Evolutionary conservation across 2,329 filamentous ascomycete genomes (phyloP), one percentile per base, ranked within the genome.

Genomic region (Penicillium freii): DNA sequence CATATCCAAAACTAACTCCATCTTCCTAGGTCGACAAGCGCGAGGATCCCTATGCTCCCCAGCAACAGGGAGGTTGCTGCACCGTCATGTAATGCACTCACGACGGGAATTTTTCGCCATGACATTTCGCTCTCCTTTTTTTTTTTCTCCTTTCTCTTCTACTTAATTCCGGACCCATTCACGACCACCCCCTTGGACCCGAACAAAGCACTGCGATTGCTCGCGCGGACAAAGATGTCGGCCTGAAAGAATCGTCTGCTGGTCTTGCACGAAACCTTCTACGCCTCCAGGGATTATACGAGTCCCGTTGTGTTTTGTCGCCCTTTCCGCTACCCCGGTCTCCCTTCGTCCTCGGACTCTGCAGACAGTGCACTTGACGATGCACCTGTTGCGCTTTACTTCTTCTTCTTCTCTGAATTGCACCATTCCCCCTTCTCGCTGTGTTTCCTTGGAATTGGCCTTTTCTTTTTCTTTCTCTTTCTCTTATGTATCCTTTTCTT

Each of bases 1-100:
- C 25, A 9, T 19, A 52, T 51, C 43, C 44, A 13, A 25, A 40
- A 53, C 63, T 66, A 58, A 64, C 62, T 34, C 34, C 45, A 25
- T 34, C 33, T 33, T 51, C 38, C 46, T 71, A 87, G 83, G 91
- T 97, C 64, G 91, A 95, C 73, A 93, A 92, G 82, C 88, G 90
- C 76, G 94, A 97, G 75, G 94, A 99, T 75, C 94, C 94, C n/a
- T 99, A 99, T 75, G 92, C 93, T 71, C 93, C 93, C 67, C 93
- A 95, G 81, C 91, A 95, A 80, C 91, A 85, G 56, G 89, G 87
- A 73, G 90, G 92, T 70, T 99, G 94, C 86, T 99, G 94, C 81
- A 84, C 89, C 71, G 87, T 99, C 78, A 97, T 97, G 93, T 97
- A 83, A 80, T 68, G 68, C 64, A 51, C 59, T 66, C 66, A 71